A percentile compares a stretch with the other conserved stretches of the same genome.
These are phyloP conservation scores for Saturnispora gosingensis DNA, from an alignment of 805 yeast genomes.

Conservation along the genomic window DNA sequence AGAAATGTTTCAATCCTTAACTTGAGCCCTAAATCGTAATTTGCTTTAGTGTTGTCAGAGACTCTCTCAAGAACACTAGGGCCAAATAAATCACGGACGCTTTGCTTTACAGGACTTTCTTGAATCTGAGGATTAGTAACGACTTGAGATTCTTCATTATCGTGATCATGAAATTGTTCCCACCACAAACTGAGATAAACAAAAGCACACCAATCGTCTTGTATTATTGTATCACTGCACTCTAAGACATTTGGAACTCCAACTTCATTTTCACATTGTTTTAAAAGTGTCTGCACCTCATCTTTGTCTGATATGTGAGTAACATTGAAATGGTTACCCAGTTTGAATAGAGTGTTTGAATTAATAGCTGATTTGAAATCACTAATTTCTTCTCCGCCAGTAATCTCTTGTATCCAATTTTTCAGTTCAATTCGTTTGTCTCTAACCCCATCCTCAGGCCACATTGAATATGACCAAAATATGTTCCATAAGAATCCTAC, in stretches of 20 bases:
- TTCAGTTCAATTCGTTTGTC: not conserved
- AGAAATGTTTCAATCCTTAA: conserved; percentile 23
- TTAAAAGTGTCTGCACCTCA: not conserved
- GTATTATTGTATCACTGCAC: not conserved
- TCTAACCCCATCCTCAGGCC: not conserved
- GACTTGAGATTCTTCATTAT: not conserved
- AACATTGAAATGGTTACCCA: not conserved
- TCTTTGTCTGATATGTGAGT: not conserved
- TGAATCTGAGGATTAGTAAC: not conserved
- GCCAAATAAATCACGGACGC: conserved; percentile 11
- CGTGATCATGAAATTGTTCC: conserved; percentile 29
- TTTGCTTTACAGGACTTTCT: not conserved
- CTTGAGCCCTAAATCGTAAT: conserved; percentile 4
- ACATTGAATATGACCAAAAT: not conserved
- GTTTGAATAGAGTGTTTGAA: not conserved
- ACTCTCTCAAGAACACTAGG: conserved; percentile 4
- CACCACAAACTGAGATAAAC: conserved; percentile 54
- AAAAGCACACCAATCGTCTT: conserved; percentile 50
- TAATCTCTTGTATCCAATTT: not conserved
- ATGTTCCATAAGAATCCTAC: conserved; percentile 35
- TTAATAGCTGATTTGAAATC: not conserved
- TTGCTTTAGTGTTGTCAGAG: not conserved
- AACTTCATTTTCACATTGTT: not conserved
- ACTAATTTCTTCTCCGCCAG: not conserved
- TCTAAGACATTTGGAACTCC: not conserved